Evolutionary conservation across 306 rosid species (phyloP), one percentile per base, ranked within the genome.

Genomic region (Gastrolobium bilobum): DNA sequence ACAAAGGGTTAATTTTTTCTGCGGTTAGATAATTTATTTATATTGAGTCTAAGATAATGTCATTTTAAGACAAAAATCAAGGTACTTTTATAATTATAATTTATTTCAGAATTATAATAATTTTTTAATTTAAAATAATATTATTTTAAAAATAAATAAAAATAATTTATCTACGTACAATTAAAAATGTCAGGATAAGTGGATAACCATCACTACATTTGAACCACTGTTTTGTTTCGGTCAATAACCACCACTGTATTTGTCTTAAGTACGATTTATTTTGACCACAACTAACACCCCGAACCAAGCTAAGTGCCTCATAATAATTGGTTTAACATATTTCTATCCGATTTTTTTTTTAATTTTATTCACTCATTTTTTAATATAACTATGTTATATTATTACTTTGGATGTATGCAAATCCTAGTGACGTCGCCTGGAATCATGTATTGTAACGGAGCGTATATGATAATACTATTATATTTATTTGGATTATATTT

Each of bases 401-500:
- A 15, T 13, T 3, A 33, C 7, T 14, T 43, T 46, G 59, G 44
- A 68, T 14, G 43, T 46, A 26, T 47, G 31, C 4, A 47, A 50
- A 47, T 48, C 31, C 15, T 7, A 1, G 5, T 47, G 59, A 33
- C 43, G 33, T 48, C 9, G 43, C 3, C 4, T 11, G 60, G 15
- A 43, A 69, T 7, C 59, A 68, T 0, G 33, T 47, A 47, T 2
- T 35, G 37, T 52, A 50, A 52, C 29, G 29, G 46, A 33, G 26
- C 7, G 33, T 73, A 30, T 57, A 75, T 10, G 70, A 75, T 15
- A 75, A 34, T 50, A 35, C 14, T 10, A 34, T 44, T 2, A 48
- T 75, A 75, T 51, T 40, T 14, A 39, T 6, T 42, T 4, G 30
- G 7, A 57, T 42, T 31, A 34, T 11, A 53, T n/a, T 44, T 46